These are phyloP conservation scores for Candida xyloterini DNA, from an alignment of 805 yeast species.

Conservation along the genomic window DNA sequence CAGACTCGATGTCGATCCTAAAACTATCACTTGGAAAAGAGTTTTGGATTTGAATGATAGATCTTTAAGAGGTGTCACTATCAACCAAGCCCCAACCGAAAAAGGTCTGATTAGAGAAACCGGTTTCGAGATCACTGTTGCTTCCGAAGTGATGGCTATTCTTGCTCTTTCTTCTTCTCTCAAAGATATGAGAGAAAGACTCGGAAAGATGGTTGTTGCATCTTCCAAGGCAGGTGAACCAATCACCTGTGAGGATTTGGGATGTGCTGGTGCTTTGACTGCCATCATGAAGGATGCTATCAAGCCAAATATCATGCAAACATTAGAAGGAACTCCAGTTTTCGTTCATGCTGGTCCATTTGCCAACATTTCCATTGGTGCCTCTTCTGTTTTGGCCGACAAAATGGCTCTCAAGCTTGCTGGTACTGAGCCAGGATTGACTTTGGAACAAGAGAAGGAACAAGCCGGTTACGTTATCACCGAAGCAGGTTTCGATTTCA, in stretches of 20 bases:
- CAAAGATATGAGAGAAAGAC: constrained; percentile 79
- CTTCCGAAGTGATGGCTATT: constrained; percentile 95
- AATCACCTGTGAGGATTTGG: constrained; percentile 90
- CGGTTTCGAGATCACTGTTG: constrained; percentile 95
- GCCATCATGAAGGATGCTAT: constrained; percentile 94
- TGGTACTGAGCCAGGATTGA: constrained; percentile 52
- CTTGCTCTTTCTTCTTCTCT: constrained; percentile 78
- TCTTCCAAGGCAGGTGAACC: constrained; percentile 72
- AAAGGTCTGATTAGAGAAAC: constrained; percentile 81
- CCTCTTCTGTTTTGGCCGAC: constrained; percentile 92
- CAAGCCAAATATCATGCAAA: constrained; percentile 96
- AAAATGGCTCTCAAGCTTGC: constrained; percentile 88
- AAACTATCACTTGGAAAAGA: constrained; percentile 85
- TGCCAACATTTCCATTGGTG: constrained; percentile 96
- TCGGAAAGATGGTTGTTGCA: constrained; percentile 89
- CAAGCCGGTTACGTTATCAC: constrained; percentile 86
- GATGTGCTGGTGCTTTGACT: constrained; percentile 93
- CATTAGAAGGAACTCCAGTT: constrained; percentile 96
- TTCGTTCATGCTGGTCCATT: constrained; percentile 98
- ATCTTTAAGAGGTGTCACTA: constrained; percentile 80
- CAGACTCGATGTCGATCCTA: constrained; percentile 84
- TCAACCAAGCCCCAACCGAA: constrained; percentile 92
- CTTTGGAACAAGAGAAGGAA: constrained; percentile 30
- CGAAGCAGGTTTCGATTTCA: constrained; percentile 98
- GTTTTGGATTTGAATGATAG: constrained; percentile 95